Evolutionary conservation across 305 asterid genomes (phyloP).

Genomic region (Fraxinus sp.): DNA sequence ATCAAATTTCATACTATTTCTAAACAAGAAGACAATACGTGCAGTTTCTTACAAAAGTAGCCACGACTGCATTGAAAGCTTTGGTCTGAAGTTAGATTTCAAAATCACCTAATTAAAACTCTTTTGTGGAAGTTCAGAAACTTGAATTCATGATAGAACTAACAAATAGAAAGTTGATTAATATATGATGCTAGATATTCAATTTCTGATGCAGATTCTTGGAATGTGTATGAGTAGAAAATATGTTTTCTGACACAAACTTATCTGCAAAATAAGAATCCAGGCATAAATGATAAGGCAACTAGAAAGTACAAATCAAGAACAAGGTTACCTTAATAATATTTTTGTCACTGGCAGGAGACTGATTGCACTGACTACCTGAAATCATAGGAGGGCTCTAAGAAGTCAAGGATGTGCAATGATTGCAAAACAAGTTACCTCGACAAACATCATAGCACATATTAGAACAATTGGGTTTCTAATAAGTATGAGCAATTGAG

Average conservation of each 20-base stretch:
- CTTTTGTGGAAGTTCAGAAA: conserved; percentile 1
- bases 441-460: background rate
- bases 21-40: background rate
- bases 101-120: background rate
- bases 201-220: background rate
- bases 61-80: conserved; percentile 8
- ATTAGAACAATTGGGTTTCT: background rate
- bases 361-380: conserved; percentile 53
- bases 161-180: conserved; percentile 11
- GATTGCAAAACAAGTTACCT: background rate
- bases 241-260: background rate
- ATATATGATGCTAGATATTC: background rate
- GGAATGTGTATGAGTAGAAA: background rate
- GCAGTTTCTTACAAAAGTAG: background rate
- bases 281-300: conserved; percentile 18
- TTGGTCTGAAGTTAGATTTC: conserved; percentile 2
- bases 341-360: conserved; percentile 39
- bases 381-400: conserved; percentile 38
- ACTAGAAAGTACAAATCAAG: conserved; percentile 13
- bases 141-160: conserved; percentile 13
- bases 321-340: conserved; percentile 53
- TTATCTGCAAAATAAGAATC: background rate
- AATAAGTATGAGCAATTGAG: conserved; percentile 6
- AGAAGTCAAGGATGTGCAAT: conserved; percentile 26
- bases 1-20: background rate